These are phyloP conservation scores for Diaporthe helianthi DNA, from an alignment of 2,329 filamentous ascomycete genomes.

Conservation along the genomic window DNA sequence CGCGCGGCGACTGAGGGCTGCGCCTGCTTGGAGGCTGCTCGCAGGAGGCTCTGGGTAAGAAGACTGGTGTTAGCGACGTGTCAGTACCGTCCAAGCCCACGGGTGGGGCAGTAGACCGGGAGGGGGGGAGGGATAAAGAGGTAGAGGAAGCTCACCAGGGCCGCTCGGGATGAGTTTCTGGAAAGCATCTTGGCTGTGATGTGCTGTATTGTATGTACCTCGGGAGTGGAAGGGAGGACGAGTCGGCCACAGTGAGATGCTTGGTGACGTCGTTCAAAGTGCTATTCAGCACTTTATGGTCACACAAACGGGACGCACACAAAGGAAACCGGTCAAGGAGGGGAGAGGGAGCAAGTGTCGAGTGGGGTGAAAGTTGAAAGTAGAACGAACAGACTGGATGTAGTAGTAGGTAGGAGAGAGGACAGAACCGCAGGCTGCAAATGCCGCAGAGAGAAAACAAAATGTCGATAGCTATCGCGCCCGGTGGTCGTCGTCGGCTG, in stretches of 20 bases:
- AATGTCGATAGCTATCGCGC: conserved; percentile 37
- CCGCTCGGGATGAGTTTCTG: conserved; percentile 62
- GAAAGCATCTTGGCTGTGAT: conserved; percentile 59
- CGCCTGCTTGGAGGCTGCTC: conserved; percentile 54
- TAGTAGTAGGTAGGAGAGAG: conserved; percentile 12
- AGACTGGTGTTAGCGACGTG: conserved; percentile 40
- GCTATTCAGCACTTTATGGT: conserved; percentile 27
- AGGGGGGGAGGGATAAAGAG: neutral
- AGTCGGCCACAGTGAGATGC: neutral
- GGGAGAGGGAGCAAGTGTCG: conserved; percentile 32
- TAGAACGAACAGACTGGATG: neutral
- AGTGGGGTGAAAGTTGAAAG: conserved; percentile 13
- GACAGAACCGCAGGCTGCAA: conserved; percentile 37
- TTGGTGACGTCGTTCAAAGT: conserved; percentile 35
- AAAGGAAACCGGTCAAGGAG: conserved; percentile 34
- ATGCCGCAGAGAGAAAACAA: conserved; percentile 44
- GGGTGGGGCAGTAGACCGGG: neutral
- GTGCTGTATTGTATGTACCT: neutral
- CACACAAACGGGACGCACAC: conserved; percentile 13
- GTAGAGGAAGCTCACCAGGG: conserved; percentile 57
- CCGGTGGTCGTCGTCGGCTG: conserved; percentile 20
- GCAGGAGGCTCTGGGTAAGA: conserved; percentile 57
- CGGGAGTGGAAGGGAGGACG: conserved; percentile 19
- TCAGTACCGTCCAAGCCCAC: conserved; percentile 1
- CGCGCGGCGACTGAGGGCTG: conserved; percentile 52